phyloP scores from a whole-genome alignment of 495 filamentous ascomycete genomes.

The Tuber indicum region DNA sequence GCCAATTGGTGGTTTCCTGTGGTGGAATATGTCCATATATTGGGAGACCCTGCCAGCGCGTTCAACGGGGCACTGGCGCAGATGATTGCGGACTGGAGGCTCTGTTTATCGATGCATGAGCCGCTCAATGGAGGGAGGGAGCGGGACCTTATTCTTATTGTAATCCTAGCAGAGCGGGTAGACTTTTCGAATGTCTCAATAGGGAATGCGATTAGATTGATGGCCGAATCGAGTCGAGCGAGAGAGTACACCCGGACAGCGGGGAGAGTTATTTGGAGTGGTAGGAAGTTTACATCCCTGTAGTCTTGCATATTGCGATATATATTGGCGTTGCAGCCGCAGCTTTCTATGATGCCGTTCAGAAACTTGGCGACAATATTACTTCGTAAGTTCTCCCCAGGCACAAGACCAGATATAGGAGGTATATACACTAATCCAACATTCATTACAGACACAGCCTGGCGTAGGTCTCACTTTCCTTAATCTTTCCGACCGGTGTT shows the following conservation, averaged over 20 bases:
- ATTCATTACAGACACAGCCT: conserved; percentile 33
- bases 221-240: conserved; percentile 28
- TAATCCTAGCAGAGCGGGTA: conserved; percentile 34
- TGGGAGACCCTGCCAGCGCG: conserved; percentile 36
- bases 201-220: conserved; percentile 31
- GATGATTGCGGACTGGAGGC: conserved; percentile 33
- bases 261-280: conserved; percentile 37
- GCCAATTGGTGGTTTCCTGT: conserved; percentile 29
- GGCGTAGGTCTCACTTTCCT: conserved; percentile 23
- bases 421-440: conserved; percentile 14
- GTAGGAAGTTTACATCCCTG: conserved; percentile 38
- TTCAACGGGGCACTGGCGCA: conserved; percentile 36
- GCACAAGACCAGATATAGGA: conserved; percentile 2
- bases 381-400: conserved; percentile 30
- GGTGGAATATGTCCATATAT: conserved; percentile 33
- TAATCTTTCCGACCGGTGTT: background rate
- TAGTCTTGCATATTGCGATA: conserved; percentile 36
- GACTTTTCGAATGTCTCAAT: conserved; percentile 16
- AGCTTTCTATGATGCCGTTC: conserved; percentile 40
- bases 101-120: conserved; percentile 25
- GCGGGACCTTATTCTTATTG: conserved; percentile 32
- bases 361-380: conserved; percentile 37
- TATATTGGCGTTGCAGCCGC: conserved; percentile 40
- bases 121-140: conserved; percentile 21
- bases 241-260: conserved; percentile 37